Percentiles rank a stretch among this genome's conserved stretches.
These are phyloP conservation scores for Mycena filopes DNA, from an alignment of 768 basidiomycete genomes.

Conservation along the genomic window DNA sequence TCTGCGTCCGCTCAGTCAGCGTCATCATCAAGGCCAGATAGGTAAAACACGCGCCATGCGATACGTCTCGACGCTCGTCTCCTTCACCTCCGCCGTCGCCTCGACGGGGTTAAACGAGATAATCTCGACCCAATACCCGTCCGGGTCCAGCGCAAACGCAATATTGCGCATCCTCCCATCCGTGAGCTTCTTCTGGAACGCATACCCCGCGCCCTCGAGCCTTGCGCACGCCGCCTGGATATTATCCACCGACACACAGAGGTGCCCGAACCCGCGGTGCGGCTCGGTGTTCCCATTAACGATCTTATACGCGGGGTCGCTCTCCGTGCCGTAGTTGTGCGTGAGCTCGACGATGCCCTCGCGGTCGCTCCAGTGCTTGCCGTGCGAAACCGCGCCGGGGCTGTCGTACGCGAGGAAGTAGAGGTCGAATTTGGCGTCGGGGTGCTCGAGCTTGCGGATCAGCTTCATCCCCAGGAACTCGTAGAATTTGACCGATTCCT, in stretches of 20 bases:
- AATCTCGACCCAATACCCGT: conserved; percentile 62
- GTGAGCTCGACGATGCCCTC: conserved; percentile 82
- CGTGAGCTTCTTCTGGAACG: conserved; percentile 86
- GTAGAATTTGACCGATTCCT: conserved; percentile 85
- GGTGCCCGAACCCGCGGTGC: conserved; percentile 86
- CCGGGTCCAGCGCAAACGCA: conserved; percentile 88
- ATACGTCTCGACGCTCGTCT: conserved; percentile 21
- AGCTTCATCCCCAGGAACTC: conserved; percentile 84
- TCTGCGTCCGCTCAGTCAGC: too few species aligned
- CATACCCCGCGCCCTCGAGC: conserved; percentile 82
- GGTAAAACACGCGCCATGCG: conserved; percentile 16
- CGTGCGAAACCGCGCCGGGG: conserved; percentile 62
- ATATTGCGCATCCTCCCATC: conserved; percentile 91
- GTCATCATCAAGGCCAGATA: conserved; percentile 35
- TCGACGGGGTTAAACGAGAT: conserved; percentile 33
- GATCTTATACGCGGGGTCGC: conserved; percentile 80
- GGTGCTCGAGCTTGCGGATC: conserved; percentile 43
- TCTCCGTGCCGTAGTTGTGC: conserved; percentile 92
- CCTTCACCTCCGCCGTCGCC: conserved; percentile 2
- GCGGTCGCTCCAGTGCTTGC: conserved; percentile 62
- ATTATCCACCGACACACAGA: conserved; percentile 86
- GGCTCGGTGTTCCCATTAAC: conserved; percentile 88
- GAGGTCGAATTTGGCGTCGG: conserved; percentile 70
- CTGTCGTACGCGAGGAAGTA: conserved; percentile 86
- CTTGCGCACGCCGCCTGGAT: conserved; percentile 85